A percentile compares a stretch with the other conserved stretches of the same genome.
Conservation (phyloP, 257 asterid genomes). For the Thymus quinquecostatus region DNA sequence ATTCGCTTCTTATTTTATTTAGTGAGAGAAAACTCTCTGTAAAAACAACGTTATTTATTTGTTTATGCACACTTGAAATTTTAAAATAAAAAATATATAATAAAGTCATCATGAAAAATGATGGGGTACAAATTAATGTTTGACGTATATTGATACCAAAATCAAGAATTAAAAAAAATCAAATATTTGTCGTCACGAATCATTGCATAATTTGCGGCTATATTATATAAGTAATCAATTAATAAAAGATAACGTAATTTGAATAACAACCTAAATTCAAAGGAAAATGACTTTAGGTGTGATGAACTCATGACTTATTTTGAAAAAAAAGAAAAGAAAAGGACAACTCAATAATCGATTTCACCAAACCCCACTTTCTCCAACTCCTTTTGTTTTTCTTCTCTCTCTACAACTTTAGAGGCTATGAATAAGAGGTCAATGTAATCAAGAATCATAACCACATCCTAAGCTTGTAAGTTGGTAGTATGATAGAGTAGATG, state of each 20-base stretch:
- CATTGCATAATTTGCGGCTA: slow-evolving; percentile 21
- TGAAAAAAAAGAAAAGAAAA: not conserved
- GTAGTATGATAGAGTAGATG: too few relatives aligned
- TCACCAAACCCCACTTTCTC: slow-evolving; percentile 22
- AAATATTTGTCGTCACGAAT: slow-evolving; percentile 22
- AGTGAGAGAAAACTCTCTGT: not conserved
- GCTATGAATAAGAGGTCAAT: too few relatives aligned
- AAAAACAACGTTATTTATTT: not conserved
- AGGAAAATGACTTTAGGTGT: slow-evolving; percentile 25
- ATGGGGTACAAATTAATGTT: not conserved
- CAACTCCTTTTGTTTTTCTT: not conserved
- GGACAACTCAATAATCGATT: not conserved
- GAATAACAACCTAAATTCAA: slow-evolving; percentile 25
- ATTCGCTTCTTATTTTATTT: not conserved
- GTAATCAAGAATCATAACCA: too few relatives aligned
- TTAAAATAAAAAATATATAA: not conserved
- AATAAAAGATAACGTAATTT: slow-evolving; percentile 17
- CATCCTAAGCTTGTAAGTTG: not conserved
- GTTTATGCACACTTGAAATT: not conserved
- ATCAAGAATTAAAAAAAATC: slow-evolving; percentile 6
- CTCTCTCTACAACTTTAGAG: too few relatives aligned
- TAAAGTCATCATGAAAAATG: slow-evolving; percentile 8
- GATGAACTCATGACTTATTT: slow-evolving; percentile 17
- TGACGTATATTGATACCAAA: slow-evolving; percentile 28
- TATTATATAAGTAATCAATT: slow-evolving; percentile 20